phyloP scores from a whole-genome alignment of 768 basidiomycete genomes.

The Boletus eberwhitei region DNA sequence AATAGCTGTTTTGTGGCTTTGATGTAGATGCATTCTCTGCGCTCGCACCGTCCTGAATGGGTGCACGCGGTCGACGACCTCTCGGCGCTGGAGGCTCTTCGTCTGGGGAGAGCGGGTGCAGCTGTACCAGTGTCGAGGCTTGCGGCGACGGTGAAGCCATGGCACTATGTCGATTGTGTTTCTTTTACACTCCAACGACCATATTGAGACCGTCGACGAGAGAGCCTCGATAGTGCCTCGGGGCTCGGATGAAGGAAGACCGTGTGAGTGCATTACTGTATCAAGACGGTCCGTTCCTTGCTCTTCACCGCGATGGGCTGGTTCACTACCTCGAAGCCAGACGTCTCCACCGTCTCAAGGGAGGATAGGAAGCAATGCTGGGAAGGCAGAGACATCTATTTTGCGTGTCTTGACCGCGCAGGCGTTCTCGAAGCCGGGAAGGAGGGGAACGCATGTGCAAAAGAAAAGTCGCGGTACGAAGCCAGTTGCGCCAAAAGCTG shows the following conservation, averaged over 20 bases:
- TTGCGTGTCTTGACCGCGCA: slow-evolving; percentile 71
- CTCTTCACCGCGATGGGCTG: slow-evolving; percentile 24
- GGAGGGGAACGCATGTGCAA: slow-evolving; percentile 56
- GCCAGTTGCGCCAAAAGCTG: slow-evolving; percentile 83
- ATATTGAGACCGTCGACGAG: slow-evolving; percentile 2
- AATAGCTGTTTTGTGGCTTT: slow-evolving; percentile 50
- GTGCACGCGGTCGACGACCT: slow-evolving; percentile 47
- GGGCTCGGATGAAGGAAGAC: background rate
- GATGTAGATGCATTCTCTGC: slow-evolving; percentile 8
- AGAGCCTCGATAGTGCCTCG: background rate
- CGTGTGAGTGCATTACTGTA: slow-evolving; percentile 16
- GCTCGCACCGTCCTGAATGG: slow-evolving; percentile 29
- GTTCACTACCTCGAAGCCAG: slow-evolving; percentile 38
- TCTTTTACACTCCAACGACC: slow-evolving; percentile 3
- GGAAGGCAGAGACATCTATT: slow-evolving; percentile 81
- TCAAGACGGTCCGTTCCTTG: background rate
- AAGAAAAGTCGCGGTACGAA: slow-evolving; percentile 60
- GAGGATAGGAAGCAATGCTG: slow-evolving; percentile 81
- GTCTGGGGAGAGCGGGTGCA: slow-evolving; percentile 69
- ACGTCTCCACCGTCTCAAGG: slow-evolving; percentile 44
- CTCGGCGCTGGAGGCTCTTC: slow-evolving; percentile 37
- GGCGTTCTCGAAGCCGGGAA: slow-evolving; percentile 74
- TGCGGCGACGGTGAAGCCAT: slow-evolving; percentile 29
- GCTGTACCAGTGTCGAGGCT: slow-evolving; percentile 56
- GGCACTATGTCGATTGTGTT: background rate